Base-by-base conservation (phyloP, 2,329 filamentous ascomycete species). In the Trichoderma semiorbis region DNA sequence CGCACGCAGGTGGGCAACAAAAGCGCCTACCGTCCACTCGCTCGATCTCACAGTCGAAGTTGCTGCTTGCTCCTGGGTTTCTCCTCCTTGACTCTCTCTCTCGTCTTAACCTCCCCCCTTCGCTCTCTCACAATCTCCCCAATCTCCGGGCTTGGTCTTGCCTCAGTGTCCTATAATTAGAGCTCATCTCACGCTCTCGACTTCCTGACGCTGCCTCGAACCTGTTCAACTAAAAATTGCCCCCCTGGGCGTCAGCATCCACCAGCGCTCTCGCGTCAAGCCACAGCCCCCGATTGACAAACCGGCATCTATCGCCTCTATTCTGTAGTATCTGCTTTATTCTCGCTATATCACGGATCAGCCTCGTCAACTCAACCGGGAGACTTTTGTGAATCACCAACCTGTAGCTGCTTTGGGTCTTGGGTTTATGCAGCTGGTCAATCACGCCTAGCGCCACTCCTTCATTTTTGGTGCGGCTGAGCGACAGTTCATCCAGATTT, bases 21-120 rank as follows among this genome's bases (percentile, higher is more conserved):
- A 66, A 30, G 66, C 66, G 66, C 66, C 66, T 69, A 62, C 66
- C 66, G 66, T 69, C 66, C 66, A 30, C 66, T 69, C 66, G 57
- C 66, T 69, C 39, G 57, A n/a, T 62, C 57, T n/a, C 61, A 26
- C 21, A 36, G 58, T 36, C 34, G 11, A 62, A 34, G 65, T 60
- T 53, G 64, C 36, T 16, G 55, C 39, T 69, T 69, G 55, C 28
- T 69, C 28, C 66, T 28, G 28, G 57, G 14, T 28, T 69, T 53
- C 30, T 61, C 28, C 53, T 58, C 24, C 24, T 47, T 53, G 16
- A 16, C 43, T 36, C 55, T 26, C 53, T 60, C 55, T 30, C 53
- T 18, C n/a, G n/a, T 14, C 16, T 39, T 8, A 39, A 39, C 36
- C 26, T 7, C 55, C 3, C 18, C 12, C 57, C 3, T 7, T 32